Evolutionary conservation across 208 protist genomes (phyloP).

Genomic region (Wallacemonas sp.): DNA sequence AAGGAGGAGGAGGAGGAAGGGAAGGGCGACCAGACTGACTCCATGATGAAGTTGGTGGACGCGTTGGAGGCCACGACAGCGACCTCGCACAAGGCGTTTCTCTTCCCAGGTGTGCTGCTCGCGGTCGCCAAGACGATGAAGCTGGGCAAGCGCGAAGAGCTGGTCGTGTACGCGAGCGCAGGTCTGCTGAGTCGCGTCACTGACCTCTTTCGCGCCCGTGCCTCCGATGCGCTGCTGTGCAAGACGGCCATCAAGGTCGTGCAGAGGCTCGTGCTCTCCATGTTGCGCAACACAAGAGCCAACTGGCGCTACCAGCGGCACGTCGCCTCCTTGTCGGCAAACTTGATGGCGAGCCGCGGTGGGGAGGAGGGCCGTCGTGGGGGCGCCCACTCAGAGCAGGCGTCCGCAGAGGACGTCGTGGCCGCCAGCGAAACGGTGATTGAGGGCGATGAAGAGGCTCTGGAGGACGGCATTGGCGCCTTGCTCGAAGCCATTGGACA

Average conservation of each 20-base stretch:
- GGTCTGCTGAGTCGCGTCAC: slow-evolving; percentile 49
- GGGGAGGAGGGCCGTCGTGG: too few relatives aligned
- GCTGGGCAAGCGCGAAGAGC: slow-evolving; percentile 86
- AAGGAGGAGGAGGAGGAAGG: not conserved
- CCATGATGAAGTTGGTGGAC: slow-evolving; percentile 17
- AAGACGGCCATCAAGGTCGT: slow-evolving; percentile 90
- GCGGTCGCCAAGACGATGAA: slow-evolving; percentile 93
- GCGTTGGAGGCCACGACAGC: slow-evolving; percentile 9
- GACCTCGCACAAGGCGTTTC: slow-evolving; percentile 8
- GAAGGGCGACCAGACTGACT: not conserved
- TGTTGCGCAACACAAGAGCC: slow-evolving; percentile 80
- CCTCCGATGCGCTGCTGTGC: slow-evolving; percentile 68
- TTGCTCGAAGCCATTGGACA: slow-evolving; percentile 76
- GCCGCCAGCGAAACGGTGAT: slow-evolving; percentile 34
- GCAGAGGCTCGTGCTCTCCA: slow-evolving; percentile 90
- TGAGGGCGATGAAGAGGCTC: slow-evolving; percentile 61
- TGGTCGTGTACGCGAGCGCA: slow-evolving; percentile 56
- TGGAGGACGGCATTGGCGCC: slow-evolving; percentile 78
- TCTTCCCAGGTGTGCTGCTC: slow-evolving; percentile 81
- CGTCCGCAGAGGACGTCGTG: too few relatives aligned
- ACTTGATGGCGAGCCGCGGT: too few relatives aligned
- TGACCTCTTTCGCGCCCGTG: slow-evolving; percentile 28
- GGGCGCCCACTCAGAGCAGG: too few relatives aligned
- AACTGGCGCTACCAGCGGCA: slow-evolving; percentile 92
- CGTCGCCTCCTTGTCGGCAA: slow-evolving; percentile 66